A percentile compares a stretch with the other conserved stretches of the same genome.
phyloP scores from a whole-genome alignment of 208 protist genomes.

The Crithidia brevicula region DNA sequence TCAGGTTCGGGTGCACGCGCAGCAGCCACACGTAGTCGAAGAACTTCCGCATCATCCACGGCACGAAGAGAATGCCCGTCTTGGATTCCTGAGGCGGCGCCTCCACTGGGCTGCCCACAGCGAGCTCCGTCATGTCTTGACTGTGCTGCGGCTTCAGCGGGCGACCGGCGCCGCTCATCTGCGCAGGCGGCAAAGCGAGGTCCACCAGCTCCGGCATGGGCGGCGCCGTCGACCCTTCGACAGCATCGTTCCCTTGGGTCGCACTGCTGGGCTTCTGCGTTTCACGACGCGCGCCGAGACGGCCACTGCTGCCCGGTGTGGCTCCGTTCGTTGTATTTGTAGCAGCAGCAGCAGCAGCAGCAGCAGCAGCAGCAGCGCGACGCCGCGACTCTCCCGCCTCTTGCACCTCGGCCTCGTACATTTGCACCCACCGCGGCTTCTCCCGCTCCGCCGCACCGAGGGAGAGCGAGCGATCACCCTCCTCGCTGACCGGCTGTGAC shows the following conservation, averaged over 20 bases:
- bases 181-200: background rate
- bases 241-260: background rate
- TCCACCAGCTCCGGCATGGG: background rate
- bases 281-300: conserved; percentile 4
- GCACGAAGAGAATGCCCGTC: conserved; percentile 65
- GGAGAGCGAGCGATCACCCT: conserved; percentile 1
- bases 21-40: conserved; percentile 87
- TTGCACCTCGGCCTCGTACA: conserved; percentile 42
- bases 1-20: conserved; percentile 74
- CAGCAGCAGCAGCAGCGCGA: background rate
- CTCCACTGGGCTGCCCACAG: background rate
- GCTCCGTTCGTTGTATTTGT: too few species aligned
- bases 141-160: conserved; percentile 3
- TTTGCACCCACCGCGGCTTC: conserved; percentile 47
- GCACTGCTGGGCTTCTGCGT: conserved; percentile 12
- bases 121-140: background rate
- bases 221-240: background rate
- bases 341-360: background rate
- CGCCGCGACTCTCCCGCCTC: conserved; percentile 17
- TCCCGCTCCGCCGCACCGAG: conserved; percentile 27
- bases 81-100: background rate
- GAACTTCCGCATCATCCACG: conserved; percentile 72
- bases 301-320: background rate
- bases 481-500: conserved; percentile 2
- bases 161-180: background rate